Evolutionary conservation across 164 flowering plant species (phyloP), one percentile per base, ranked within the genome.

Genomic region (Berberis thunbergii): DNA sequence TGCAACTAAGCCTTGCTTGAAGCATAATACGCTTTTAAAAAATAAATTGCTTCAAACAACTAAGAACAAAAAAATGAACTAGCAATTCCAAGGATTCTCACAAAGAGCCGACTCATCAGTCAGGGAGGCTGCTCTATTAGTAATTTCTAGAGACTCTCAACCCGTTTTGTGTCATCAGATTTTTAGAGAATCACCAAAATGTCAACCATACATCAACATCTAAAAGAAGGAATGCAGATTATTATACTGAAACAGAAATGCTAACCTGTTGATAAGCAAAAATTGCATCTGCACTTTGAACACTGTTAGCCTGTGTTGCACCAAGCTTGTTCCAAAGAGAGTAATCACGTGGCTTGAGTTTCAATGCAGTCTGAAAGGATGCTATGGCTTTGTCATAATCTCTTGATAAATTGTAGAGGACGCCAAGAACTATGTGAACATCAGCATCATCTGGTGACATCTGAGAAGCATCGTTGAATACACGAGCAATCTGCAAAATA

Each of bases 301-400:
- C 85, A 69, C 99, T 94, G 68, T 94, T 94, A 55, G 99, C 99
- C 72, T 94, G 97, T 59, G 99, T 94, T 55, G 97, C 99, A 62
- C 99, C 99, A 61, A 94, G 93, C 76, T 94, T 94, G 79, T 94
- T 94, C 99, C 99, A 94, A 49, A 94, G 90, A 64, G 99, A 94
- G 65, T 94, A 94, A 78, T 94, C 99, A 43, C 79, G 81, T 43
- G 99, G 97, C 74, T 85, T 94, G 59, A 94, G 90, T 72, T 89
- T 81, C 70, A 94, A 67, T 57, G 97, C 96, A 7, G 79, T 86
- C 73, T 86, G 75, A 70, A 94, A 91, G 54, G 97, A 79, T 44
- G 64, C 58, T 56, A 63, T 82, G 49, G 99, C 99, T 74, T 77
- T 91, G 75, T 94, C 99, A 81, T 75, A 91, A 73, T 94, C 96